A percentile compares a stretch with the other conserved stretches of the same genome.
Conservation (phyloP, 768 basidiomycete genomes). For the Leucosporidium creatinivorum region DNA sequence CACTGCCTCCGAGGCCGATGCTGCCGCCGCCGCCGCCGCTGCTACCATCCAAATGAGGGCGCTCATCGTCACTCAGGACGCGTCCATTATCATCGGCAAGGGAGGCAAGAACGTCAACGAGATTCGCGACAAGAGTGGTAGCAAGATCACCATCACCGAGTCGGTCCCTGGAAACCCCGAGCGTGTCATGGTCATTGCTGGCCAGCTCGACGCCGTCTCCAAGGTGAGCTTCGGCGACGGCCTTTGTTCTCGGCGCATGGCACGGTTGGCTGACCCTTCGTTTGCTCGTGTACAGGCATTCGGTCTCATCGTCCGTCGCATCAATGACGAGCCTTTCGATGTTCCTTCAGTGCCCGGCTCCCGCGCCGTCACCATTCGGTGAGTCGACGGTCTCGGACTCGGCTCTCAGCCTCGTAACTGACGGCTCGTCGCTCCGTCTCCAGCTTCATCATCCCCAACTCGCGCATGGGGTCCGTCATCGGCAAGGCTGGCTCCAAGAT, state of each 20-base stretch:
- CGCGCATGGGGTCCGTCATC: conserved; percentile 97
- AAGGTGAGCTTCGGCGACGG: conserved; percentile 55
- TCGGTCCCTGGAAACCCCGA: conserved; percentile 99
- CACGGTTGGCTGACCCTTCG: neutral
- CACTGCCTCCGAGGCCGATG: conserved; percentile 15
- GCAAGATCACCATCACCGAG: conserved; percentile 93
- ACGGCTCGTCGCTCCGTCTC: too few relatives aligned
- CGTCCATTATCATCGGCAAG: conserved; percentile 97
- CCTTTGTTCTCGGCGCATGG: neutral
- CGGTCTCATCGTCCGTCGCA: conserved; percentile 93
- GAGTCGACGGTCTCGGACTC: conserved; percentile 38
- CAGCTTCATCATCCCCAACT: conserved; percentile 83
- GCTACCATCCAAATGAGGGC: conserved; percentile 94
- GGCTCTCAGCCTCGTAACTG: too few relatives aligned
- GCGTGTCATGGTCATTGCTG: conserved; percentile 91
- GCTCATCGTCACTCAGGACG: conserved; percentile 97
- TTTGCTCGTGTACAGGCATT: conserved; percentile 61
- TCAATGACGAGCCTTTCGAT: conserved; percentile 98
- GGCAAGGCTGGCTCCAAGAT: conserved; percentile 97
- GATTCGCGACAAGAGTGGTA: conserved; percentile 94
- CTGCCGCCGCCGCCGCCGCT: conserved; percentile 34
- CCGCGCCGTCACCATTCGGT: conserved; percentile 97
- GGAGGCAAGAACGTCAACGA: conserved; percentile 94
- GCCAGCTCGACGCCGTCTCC: conserved; percentile 93
- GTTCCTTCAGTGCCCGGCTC: conserved; percentile 95